These are phyloP conservation scores for Coemansia sp. DNA, from an alignment of 192 early-diverging fungal genomes.

Conservation along the genomic window DNA sequence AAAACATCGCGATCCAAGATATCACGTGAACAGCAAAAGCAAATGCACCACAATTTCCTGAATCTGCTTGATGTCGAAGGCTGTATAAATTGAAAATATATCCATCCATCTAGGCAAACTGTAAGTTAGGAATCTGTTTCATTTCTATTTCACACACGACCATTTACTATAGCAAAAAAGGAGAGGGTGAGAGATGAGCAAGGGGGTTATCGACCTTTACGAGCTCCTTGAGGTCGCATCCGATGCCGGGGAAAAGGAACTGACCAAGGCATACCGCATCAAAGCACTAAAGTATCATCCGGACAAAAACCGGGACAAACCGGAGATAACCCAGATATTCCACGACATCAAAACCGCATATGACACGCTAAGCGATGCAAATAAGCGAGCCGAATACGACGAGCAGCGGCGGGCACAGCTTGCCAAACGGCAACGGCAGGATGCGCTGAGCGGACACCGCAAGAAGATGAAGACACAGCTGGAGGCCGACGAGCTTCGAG, in stretches of 20 bases:
- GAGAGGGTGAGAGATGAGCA: background rate
- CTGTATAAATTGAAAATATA: background rate
- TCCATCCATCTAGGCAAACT: background rate
- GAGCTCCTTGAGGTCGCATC: conserved; percentile 77
- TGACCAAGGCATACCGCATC: conserved; percentile 74
- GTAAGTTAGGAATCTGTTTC: background rate
- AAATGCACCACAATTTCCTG: background rate
- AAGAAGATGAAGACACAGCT: conserved; percentile 51
- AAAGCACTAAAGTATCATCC: conserved; percentile 88
- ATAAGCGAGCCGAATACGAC: conserved; percentile 31
- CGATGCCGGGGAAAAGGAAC: conserved; percentile 72
- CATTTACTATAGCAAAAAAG: background rate
- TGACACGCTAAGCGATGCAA: conserved; percentile 30
- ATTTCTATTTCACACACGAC: background rate
- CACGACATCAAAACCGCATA: conserved; percentile 40
- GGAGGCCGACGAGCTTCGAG: conserved; percentile 28
- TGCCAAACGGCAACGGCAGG: conserved; percentile 48
- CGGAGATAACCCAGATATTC: conserved; percentile 28
- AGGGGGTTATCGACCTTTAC: conserved; percentile 57
- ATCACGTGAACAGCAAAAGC: background rate
- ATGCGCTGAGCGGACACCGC: conserved; percentile 26
- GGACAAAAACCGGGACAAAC: conserved; percentile 74
- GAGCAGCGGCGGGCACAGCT: conserved; percentile 24
- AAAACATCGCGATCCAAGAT: no score
- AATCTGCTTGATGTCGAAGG: background rate